phyloP scores from a whole-genome alignment of 805 yeast species.

The Candida easanensis region DNA sequence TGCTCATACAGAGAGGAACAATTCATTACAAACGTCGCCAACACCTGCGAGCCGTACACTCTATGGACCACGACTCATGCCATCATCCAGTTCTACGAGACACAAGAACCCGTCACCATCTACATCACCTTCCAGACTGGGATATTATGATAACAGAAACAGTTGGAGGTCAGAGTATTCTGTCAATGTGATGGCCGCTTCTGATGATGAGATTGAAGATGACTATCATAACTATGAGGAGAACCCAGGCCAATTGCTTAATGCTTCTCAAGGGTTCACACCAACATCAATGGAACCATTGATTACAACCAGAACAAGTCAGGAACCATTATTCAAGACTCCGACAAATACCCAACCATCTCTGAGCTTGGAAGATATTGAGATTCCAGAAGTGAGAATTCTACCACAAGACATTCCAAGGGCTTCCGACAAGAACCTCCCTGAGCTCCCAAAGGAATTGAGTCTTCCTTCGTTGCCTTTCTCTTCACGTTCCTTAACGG shows the following conservation, averaged over 20 bases:
- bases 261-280: neutral
- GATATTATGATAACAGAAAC: slow-evolving; percentile 27
- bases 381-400: slow-evolving; percentile 10
- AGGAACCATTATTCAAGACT: neutral
- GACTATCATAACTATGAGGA: slow-evolving; percentile 9
- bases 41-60: slow-evolving; percentile 18
- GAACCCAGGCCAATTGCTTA: neutral
- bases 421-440: slow-evolving; percentile 26
- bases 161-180: slow-evolving; percentile 30
- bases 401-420: neutral
- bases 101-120: slow-evolving; percentile 17
- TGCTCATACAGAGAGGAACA: slow-evolving; percentile 1
- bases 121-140: slow-evolving; percentile 24
- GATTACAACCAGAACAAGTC: neutral
- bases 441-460: slow-evolving; percentile 38
- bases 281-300: slow-evolving; percentile 3
- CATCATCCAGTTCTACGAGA: slow-evolving; percentile 10
- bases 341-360: neutral
- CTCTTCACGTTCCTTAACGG: slow-evolving; percentile 44
- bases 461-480: slow-evolving; percentile 58
- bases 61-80: slow-evolving; percentile 24
- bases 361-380: slow-evolving; percentile 12
- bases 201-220: slow-evolving; percentile 3
- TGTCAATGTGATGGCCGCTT: slow-evolving; percentile 15
- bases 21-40: slow-evolving; percentile 15